Percentiles rank a stretch among this genome's conserved stretches.
These are phyloP conservation scores for Quaeritorhiza haematococci DNA, from an alignment of 371 early-diverging fungal genomes.

Conservation along the genomic window DNA sequence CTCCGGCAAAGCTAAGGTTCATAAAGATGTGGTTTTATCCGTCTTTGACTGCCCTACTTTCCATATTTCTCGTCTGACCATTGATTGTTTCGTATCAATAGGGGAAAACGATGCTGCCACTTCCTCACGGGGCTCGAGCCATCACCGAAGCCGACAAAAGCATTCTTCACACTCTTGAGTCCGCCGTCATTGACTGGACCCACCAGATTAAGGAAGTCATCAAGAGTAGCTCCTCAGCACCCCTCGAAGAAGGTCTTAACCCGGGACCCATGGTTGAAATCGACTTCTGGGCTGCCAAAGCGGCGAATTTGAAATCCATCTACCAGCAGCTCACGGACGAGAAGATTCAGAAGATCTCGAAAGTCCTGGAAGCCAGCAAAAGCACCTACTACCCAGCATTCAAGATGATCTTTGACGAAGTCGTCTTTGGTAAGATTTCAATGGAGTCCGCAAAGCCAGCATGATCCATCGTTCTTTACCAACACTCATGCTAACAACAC, in stretches of 20 bases:
- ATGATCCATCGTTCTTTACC: background rate
- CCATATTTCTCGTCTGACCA: background rate
- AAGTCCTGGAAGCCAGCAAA: constrained; percentile 41
- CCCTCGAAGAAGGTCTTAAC: constrained; percentile 49
- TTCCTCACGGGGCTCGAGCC: constrained; percentile 45
- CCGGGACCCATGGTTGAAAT: constrained; percentile 59
- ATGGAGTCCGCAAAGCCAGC: constrained; percentile 7
- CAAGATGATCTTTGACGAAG: constrained; percentile 49
- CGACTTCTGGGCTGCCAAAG: constrained; percentile 60
- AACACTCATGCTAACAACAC: background rate
- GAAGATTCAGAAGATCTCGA: constrained; percentile 48
- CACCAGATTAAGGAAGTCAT: constrained; percentile 57
- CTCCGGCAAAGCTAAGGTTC: constrained; percentile 53
- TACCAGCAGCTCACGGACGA: constrained; percentile 50
- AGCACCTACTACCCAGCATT: constrained; percentile 58
- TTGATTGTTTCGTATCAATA: constrained; percentile 8
- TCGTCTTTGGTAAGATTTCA: constrained; percentile 39
- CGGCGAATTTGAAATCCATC: constrained; percentile 50
- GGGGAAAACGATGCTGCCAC: constrained; percentile 58
- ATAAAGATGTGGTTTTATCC: constrained; percentile 9
- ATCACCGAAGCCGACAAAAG: constrained; percentile 38
- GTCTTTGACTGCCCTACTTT: background rate
- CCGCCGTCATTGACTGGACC: constrained; percentile 59
- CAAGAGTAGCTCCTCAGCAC: constrained; percentile 43
- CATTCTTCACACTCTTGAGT: constrained; percentile 51